Conservation (phyloP, 225 moss, liverwort and hornwort species). For the Bryum argenteum region DNA sequence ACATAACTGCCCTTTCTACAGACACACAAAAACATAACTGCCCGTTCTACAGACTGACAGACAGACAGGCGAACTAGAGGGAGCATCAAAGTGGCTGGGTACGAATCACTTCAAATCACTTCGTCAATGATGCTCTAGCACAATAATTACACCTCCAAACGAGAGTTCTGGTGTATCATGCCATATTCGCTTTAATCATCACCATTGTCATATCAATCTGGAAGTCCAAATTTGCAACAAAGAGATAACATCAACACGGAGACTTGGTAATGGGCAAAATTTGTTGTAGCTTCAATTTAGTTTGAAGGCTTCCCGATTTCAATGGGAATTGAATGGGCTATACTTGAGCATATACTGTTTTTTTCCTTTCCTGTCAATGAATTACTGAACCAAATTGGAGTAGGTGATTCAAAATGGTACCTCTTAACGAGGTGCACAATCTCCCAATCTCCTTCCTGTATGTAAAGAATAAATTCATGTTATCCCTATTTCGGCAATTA, state of each 20-base stretch:
- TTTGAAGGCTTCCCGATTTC: slow-evolving; percentile 22
- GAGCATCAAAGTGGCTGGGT: too few species aligned
- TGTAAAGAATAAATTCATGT: slow-evolving; percentile 6
- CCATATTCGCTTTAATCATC: too few species aligned
- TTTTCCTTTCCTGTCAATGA: slow-evolving; percentile 24
- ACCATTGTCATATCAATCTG: too few species aligned
- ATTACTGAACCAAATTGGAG: slow-evolving; percentile 22
- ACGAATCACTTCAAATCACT: too few species aligned
- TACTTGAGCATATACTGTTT: slow-evolving; percentile 2
- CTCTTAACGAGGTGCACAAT: slow-evolving; percentile 13
- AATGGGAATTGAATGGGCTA: slow-evolving; percentile 25
- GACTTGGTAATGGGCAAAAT: not conserved
- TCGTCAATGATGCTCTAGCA: too few species aligned
- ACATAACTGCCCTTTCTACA: too few species aligned
- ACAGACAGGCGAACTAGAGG: too few species aligned
- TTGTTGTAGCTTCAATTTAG: slow-evolving; percentile 20
- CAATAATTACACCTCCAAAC: too few species aligned
- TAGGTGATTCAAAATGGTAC: slow-evolving; percentile 20
- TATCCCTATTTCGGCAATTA: slow-evolving; percentile 28
- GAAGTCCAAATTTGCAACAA: too few species aligned
- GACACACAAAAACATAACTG: too few species aligned
- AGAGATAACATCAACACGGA: not conserved
- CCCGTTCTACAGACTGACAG: too few species aligned
- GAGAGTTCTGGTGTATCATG: too few species aligned
- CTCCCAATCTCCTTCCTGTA: slow-evolving; percentile 20